A percentile compares a stretch with the other conserved stretches of the same genome.
phyloP scores from a whole-genome alignment of 2,329 filamentous ascomycete species.

The Stagonosporopsis chrysanthemi region DNA sequence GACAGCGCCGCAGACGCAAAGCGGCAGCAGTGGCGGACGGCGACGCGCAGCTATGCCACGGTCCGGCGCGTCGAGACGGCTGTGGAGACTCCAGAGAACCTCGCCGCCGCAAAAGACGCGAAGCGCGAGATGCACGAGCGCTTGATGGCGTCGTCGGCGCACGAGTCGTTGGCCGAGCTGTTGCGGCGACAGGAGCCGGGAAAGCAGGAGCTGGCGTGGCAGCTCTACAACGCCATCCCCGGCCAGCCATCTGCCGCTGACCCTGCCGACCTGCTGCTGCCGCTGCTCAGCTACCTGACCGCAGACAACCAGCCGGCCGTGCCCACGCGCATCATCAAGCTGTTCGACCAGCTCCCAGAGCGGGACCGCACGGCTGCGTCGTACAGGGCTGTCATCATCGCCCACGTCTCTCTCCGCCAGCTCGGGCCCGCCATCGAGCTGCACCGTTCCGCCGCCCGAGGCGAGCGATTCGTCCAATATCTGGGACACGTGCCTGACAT shows the following conservation, averaged over 20 bases:
- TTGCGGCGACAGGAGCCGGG: slow-evolving; percentile 22
- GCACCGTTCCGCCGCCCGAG: slow-evolving; percentile 31
- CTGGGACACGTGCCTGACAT: slow-evolving; percentile 21
- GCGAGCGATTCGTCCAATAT: slow-evolving; percentile 5
- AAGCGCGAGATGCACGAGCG: slow-evolving; percentile 30
- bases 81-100: slow-evolving; percentile 15
- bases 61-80: not conserved
- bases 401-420: slow-evolving; percentile 54
- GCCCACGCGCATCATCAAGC: slow-evolving; percentile 51
- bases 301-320: slow-evolving; percentile 41
- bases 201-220: slow-evolving; percentile 46
- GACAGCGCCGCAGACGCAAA: not conserved
- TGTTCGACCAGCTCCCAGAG: slow-evolving; percentile 55
- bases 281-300: slow-evolving; percentile 43
- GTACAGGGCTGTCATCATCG: slow-evolving; percentile 55
- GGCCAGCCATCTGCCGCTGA: slow-evolving; percentile 12
- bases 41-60: slow-evolving; percentile 7
- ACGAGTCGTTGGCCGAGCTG: slow-evolving; percentile 29
- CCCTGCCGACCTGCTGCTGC: slow-evolving; percentile 17
- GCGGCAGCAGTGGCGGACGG: not conserved
- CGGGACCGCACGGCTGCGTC: slow-evolving; percentile 51
- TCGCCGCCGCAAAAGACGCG: slow-evolving; percentile 21
- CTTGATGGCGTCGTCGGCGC: slow-evolving; percentile 25
- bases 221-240: slow-evolving; percentile 45
- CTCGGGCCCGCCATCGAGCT: slow-evolving; percentile 49